Base-by-base conservation (phyloP, 345 rosid species). In the Geranium brycei region DNA sequence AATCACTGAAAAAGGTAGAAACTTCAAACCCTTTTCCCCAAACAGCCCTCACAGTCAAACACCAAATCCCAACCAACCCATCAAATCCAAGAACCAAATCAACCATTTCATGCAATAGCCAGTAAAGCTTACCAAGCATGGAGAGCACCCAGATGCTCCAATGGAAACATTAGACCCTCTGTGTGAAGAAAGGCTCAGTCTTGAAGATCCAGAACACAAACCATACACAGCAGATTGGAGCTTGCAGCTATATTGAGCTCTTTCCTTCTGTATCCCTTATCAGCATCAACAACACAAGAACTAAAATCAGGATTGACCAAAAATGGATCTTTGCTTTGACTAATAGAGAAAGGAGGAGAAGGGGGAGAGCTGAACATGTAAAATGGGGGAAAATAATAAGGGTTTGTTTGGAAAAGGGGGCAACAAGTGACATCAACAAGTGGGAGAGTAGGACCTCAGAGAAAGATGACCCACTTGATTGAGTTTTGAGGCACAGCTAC, bases 381-480 rank as follows among this genome's bases (percentile, higher is more conserved):
- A 35, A 7, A 35, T 4, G 10, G 10, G 41, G 41, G 41, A 35
- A 35, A 35, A 35, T 4, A 35, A 35, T 35, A 35, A 35, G 41
- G 41, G 41, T 35, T 35, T 4, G 41, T 35, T 4, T 35, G 41
- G 41, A 35, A 35, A 35, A 35, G 41, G 41, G 41, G 41, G 41
- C 58, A 58, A 60, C 69, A 67, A 70, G 71, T 60, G 63, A 69
- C 66, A 65, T 61, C 66, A 72, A 62, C 85, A 72, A 78, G 82
- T 76, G 81, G 79, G 77, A 76, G 66, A 64, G 80, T 73, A 77
- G 78, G 81, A 74, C 76, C 75, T 66, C 72, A 53, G 58, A 60
- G 32, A 68, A 6, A 17, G 61, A 47, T 35, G 78, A 60, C 79
- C 81, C 81, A 79, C 74, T 72, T 68, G 64, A 62, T 72, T 68